Evolutionary conservation across 768 basidiomycete genomes (phyloP).

Genomic region (Lactifluus subvellereus): DNA sequence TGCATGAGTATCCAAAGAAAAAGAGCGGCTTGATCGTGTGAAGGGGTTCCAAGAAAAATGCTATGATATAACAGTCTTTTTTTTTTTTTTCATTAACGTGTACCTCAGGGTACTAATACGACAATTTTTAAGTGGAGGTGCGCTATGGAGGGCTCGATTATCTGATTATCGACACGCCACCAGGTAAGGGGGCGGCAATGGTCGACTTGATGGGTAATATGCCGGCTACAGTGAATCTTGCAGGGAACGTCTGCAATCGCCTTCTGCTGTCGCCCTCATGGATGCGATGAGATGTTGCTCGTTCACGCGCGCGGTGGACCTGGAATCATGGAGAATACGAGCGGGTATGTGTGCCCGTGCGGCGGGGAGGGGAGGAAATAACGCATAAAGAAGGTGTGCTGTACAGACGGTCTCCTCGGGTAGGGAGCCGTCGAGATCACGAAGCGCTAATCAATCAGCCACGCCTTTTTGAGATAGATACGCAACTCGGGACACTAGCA

Average conservation of each 20-base stretch:
- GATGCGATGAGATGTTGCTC: slow-evolving; percentile 96
- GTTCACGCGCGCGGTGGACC: slow-evolving; percentile 80
- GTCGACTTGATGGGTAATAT: not conserved
- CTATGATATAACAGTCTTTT: slow-evolving; percentile 77
- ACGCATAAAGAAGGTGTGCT: too few relatives aligned
- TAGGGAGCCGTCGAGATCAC: too few relatives aligned
- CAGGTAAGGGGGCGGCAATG: slow-evolving; percentile 52
- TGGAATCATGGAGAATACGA: slow-evolving; percentile 99
- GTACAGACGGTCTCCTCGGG: too few relatives aligned
- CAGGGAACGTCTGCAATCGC: too few relatives aligned
- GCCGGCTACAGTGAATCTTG: not conserved
- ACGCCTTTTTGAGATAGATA: too few relatives aligned
- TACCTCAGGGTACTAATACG: too few relatives aligned
- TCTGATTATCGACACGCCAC: slow-evolving; percentile 93
- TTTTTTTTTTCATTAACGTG: too few relatives aligned
- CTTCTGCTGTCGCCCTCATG: slow-evolving; percentile 74
- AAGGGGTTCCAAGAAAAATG: slow-evolving; percentile 98
- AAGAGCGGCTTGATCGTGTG: slow-evolving; percentile 58
- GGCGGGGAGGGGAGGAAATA: slow-evolving; percentile 59
- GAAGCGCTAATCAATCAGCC: too few relatives aligned
- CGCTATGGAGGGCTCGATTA: slow-evolving; percentile 72
- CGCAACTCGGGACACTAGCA: too few relatives aligned
- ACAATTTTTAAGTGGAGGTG: too few relatives aligned
- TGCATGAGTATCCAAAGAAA: too few relatives aligned
- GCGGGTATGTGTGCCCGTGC: slow-evolving; percentile 95